Conservation (phyloP, 768 basidiomycete species). For the Termitomyces sp. region DNA sequence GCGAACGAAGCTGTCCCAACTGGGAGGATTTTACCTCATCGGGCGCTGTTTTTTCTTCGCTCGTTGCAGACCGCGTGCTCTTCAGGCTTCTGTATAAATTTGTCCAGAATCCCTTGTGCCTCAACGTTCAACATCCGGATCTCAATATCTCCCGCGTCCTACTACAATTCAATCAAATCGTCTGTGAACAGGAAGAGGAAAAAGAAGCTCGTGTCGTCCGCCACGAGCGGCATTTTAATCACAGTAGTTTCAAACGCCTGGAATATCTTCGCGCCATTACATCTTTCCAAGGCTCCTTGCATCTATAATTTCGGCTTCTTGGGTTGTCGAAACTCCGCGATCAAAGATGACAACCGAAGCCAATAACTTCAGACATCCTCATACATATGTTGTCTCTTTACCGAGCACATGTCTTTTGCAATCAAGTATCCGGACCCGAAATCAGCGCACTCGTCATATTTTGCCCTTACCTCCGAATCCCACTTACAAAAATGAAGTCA, state of each 20-base stretch:
- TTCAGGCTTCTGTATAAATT: not conserved
- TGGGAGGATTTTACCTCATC: slow-evolving; percentile 4
- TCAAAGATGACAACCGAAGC: not conserved
- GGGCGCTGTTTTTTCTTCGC: not conserved
- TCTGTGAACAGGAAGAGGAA: not conserved
- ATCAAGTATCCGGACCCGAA: slow-evolving; percentile 13
- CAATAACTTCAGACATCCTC: not conserved
- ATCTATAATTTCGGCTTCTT: slow-evolving; percentile 4
- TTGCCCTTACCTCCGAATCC: slow-evolving; percentile 10
- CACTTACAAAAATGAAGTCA: not conserved
- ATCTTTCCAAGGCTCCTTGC: not conserved
- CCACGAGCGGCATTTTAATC: not conserved
- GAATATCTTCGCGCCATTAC: slow-evolving; percentile 3
- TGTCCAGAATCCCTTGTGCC: not conserved
- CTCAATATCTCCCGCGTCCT: not conserved
- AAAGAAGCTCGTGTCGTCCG: not conserved
- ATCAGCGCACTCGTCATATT: slow-evolving; percentile 7
- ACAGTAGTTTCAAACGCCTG: not conserved
- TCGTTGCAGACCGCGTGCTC: slow-evolving; percentile 5
- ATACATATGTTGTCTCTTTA: not conserved
- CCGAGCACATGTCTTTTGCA: not conserved
- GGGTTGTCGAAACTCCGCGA: slow-evolving; percentile 2
- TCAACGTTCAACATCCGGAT: slow-evolving; percentile 8
- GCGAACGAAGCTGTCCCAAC: not conserved
- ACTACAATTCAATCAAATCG: not conserved